These are phyloP conservation scores for Leishmania major DNA, from an alignment of 208 protist genomes.

Conservation along the genomic window DNA sequence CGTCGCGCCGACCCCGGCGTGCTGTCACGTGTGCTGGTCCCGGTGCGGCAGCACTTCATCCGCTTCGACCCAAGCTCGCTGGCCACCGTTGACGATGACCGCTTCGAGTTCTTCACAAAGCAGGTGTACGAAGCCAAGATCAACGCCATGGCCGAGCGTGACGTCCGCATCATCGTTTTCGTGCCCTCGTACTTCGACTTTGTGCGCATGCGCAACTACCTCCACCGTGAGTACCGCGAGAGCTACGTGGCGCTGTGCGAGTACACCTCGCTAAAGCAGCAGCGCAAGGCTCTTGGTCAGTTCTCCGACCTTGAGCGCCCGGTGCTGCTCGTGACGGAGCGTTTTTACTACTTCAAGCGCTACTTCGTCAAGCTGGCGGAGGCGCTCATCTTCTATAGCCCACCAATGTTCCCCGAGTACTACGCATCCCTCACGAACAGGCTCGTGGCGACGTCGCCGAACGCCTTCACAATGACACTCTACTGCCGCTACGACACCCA, in stretches of 20 bases:
- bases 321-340: constrained; percentile 95
- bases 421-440: constrained; percentile 94
- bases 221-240: constrained; percentile 91
- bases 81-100: constrained; percentile 73
- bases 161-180: constrained; percentile 90
- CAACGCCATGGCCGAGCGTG: constrained; percentile 68
- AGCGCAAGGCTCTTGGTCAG: constrained; percentile 81
- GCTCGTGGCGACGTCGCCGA: constrained; percentile 69
- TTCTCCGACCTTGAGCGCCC: constrained; percentile 84
- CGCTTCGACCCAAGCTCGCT: constrained; percentile 73
- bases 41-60: constrained; percentile 92
- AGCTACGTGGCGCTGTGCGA: constrained; percentile 90
- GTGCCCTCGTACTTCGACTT: constrained; percentile 97
- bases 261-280: constrained; percentile 88
- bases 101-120: constrained; percentile 93
- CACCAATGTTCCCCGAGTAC: constrained; percentile 92
- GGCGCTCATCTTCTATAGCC: constrained; percentile 95
- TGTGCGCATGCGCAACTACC: constrained; percentile 94
- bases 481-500: constrained; percentile 94
- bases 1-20: constrained; percentile 53
- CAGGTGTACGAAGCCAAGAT: constrained; percentile 81
- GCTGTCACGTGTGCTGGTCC: constrained; percentile 60
- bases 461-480: constrained; percentile 83
- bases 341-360: constrained; percentile 97
- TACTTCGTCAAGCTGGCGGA: constrained; percentile 93